Conservation (phyloP, 108 stramenopile species). For the Schizochytrium sp. region DNA sequence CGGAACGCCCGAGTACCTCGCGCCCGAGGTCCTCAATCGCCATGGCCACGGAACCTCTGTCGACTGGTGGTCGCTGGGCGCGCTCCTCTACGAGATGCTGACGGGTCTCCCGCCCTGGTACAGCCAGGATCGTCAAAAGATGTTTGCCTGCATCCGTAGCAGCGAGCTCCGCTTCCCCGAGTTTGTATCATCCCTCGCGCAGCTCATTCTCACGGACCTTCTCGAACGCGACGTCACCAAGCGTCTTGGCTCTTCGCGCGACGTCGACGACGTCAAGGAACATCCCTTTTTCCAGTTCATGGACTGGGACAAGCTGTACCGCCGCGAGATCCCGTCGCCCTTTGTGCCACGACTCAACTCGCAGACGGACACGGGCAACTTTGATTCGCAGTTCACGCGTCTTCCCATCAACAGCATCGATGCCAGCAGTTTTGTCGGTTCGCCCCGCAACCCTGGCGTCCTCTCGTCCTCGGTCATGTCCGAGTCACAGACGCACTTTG, state of each 20-base stretch:
- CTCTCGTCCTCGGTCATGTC: background rate
- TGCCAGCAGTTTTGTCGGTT: background rate
- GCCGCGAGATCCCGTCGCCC: slow-evolving; percentile 15
- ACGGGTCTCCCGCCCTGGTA: slow-evolving; percentile 44
- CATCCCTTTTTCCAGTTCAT: slow-evolving; percentile 40
- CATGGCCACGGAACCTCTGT: slow-evolving; percentile 35
- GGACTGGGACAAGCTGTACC: slow-evolving; percentile 29
- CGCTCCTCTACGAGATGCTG: slow-evolving; percentile 43
- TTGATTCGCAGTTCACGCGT: background rate
- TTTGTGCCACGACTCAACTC: slow-evolving; percentile 3
- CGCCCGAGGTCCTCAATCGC: slow-evolving; percentile 39
- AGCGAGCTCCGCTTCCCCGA: slow-evolving; percentile 32
- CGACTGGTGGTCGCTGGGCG: slow-evolving; percentile 42
- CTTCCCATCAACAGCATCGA: slow-evolving; percentile 8
- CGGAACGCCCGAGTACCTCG: slow-evolving; percentile 52
- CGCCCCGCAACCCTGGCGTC: background rate
- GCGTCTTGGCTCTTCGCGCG: slow-evolving; percentile 18
- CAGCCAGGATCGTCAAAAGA: slow-evolving; percentile 30
- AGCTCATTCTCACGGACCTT: slow-evolving; percentile 8
- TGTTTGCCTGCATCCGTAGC: slow-evolving; percentile 31
- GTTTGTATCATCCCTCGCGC: slow-evolving; percentile 13
- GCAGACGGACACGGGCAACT: slow-evolving; percentile 9
- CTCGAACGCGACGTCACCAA: slow-evolving; percentile 15
- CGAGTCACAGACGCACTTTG: background rate
- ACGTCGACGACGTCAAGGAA: slow-evolving; percentile 17